Percentiles rank a stretch among this genome's conserved stretches.
phyloP scores from a whole-genome alignment of 192 early-diverging fungal genomes.

The Glomus cerebriforme region DNA sequence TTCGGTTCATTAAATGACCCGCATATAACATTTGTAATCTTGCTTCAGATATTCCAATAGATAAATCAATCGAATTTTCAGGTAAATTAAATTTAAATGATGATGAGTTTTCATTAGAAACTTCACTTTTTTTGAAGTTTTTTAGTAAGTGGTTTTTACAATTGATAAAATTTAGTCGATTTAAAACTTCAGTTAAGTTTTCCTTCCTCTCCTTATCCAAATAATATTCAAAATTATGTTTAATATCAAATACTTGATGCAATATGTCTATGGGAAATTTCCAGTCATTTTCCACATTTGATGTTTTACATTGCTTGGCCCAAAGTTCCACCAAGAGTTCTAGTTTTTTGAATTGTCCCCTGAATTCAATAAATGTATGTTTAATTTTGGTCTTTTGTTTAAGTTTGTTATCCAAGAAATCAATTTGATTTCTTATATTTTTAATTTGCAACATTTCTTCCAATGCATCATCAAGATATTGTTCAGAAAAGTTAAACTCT shows the following conservation, averaged over 20 bases:
- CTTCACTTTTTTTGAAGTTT: too few species aligned
- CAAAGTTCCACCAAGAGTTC: conserved; percentile 23
- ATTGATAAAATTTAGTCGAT: background rate
- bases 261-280: conserved; percentile 18
- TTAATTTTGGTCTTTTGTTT: background rate
- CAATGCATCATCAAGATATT: background rate
- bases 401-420: background rate
- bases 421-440: background rate
- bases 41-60: conserved; percentile 25
- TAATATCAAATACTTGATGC: conserved; percentile 18
- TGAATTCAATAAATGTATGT: background rate
- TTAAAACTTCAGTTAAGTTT: conserved; percentile 5
- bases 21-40: conserved; percentile 40
- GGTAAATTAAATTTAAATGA: background rate
- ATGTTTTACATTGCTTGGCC: background rate
- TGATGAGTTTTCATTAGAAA: background rate
- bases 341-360: conserved; percentile 4
- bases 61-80: background rate
- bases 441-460: background rate
- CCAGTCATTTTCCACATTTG: background rate
- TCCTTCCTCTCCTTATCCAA: background rate
- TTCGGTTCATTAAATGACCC: conserved; percentile 41
- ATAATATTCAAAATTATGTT: conserved; percentile 8
- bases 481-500: too few species aligned
- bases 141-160: background rate